Percentiles rank a stretch among this genome's conserved stretches.
phyloP scores from a whole-genome alignment of 345 rosid species.

The Citrus reticulata region DNA sequence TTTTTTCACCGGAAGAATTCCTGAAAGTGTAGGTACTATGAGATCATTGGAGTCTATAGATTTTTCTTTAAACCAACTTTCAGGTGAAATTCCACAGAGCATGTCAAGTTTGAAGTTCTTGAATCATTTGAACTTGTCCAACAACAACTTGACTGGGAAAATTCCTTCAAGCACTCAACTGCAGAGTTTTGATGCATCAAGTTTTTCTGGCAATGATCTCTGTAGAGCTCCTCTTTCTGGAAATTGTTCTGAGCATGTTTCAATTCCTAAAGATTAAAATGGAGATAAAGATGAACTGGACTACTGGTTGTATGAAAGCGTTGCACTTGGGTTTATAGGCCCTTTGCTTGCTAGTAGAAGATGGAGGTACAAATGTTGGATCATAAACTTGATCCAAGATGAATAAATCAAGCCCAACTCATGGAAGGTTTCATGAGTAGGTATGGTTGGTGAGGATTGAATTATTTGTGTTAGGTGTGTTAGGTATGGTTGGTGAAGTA shows the following conservation, averaged over 20 bases:
- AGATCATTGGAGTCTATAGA: not conserved
- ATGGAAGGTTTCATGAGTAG: too few species aligned
- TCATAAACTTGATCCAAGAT: too few species aligned
- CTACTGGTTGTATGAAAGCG: too few species aligned
- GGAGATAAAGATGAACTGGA: too few species aligned
- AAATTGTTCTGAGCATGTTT: not conserved
- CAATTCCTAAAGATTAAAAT: not conserved
- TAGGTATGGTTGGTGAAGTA: too few species aligned
- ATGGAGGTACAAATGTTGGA: not conserved
- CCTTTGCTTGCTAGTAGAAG: not conserved
- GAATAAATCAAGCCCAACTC: too few species aligned
- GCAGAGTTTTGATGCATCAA: not conserved
- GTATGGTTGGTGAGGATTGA: too few species aligned
- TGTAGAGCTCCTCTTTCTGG: not conserved
- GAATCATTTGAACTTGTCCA: not conserved
- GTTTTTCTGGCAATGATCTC: not conserved
- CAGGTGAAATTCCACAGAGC: slow-evolving; percentile 2
- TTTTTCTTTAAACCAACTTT: slow-evolving; percentile 1
- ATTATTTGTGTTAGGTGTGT: too few species aligned
- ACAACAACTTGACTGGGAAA: not conserved
- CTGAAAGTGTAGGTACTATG: not conserved
- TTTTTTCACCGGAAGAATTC: not conserved
- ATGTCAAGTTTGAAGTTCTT: too few species aligned
- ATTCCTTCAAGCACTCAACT: not conserved
- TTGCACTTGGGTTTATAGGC: not conserved